Evolutionary conservation across 768 basidiomycete species (phyloP).

Genomic region (Sarcodon aspratus): DNA sequence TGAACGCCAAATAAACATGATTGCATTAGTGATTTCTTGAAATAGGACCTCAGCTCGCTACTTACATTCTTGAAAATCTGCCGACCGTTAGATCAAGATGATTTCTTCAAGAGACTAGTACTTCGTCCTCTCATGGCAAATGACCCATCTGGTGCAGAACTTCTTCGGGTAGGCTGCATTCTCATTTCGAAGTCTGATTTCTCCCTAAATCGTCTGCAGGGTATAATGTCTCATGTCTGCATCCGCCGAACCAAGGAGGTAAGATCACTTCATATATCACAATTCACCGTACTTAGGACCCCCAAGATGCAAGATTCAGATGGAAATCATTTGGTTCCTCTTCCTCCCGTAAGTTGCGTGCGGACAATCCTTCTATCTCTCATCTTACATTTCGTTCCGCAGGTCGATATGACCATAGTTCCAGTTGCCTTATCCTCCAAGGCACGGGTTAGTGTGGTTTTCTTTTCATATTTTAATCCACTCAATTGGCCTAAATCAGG

Average conservation of each 20-base stretch:
- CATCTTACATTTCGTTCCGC: slow-evolving; percentile 1
- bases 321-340: slow-evolving; percentile 61
- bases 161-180: slow-evolving; percentile 43
- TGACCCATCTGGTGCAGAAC: slow-evolving; percentile 51
- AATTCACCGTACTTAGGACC: background rate
- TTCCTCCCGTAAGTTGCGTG: slow-evolving; percentile 46
- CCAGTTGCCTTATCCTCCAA: slow-evolving; percentile 54
- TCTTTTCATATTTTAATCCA: background rate
- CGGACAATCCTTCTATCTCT: background rate
- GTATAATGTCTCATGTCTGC: slow-evolving; percentile 67
- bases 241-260: slow-evolving; percentile 81
- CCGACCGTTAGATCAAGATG: slow-evolving; percentile 69
- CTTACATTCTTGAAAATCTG: slow-evolving; percentile 82
- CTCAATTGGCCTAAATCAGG: slow-evolving; percentile 18
- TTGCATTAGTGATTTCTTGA: background rate
- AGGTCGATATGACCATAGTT: slow-evolving; percentile 73
- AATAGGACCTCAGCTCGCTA: slow-evolving; percentile 77
- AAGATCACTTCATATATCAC: slow-evolving; percentile 1
- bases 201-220: slow-evolving; percentile 25
- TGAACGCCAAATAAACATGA: background rate
- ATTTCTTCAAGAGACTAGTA: slow-evolving; percentile 71
- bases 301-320: slow-evolving; percentile 71
- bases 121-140: slow-evolving; percentile 69
- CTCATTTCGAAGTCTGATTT: background rate
- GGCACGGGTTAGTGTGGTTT: slow-evolving; percentile 40